A percentile compares a stretch with the other conserved stretches of the same genome.
Conservation (phyloP, 495 filamentous ascomycete species). For the Xylaria venustula region DNA sequence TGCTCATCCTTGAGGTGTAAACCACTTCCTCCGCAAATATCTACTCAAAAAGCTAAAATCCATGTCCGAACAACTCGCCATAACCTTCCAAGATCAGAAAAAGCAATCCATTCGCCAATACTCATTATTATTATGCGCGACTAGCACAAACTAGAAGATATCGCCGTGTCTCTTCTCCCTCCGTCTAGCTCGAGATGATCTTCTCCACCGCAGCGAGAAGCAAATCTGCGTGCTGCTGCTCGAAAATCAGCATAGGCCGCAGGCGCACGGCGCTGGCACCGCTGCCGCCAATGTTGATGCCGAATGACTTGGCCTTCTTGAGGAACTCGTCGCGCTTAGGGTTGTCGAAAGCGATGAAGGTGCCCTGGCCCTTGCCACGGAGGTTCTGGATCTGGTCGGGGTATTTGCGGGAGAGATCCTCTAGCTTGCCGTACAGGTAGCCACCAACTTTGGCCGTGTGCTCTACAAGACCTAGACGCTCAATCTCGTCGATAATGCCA, state of each 20-base stretch:
- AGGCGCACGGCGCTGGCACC: slow-evolving; percentile 78
- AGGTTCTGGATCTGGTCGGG: slow-evolving; percentile 86
- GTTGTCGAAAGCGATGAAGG: slow-evolving; percentile 95
- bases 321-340: slow-evolving; percentile 83
- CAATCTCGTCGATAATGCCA: slow-evolving; percentile 87
- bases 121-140: too few species aligned
- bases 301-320: slow-evolving; percentile 73
- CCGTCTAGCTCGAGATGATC: slow-evolving; percentile 49
- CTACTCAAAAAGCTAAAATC: too few species aligned
- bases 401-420: slow-evolving; percentile 67
- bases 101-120: background rate
- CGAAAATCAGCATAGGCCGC: slow-evolving; percentile 94
- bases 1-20: too few species aligned
- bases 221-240: slow-evolving; percentile 80
- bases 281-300: slow-evolving; percentile 91
- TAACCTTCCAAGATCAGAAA: background rate
- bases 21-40: too few species aligned
- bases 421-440: slow-evolving; percentile 75
- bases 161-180: too few species aligned
- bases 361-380: slow-evolving; percentile 90
- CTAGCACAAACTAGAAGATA: too few species aligned
- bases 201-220: slow-evolving; percentile 64
- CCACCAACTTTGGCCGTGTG: slow-evolving; percentile 80
- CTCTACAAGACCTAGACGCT: slow-evolving; percentile 73
- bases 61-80: background rate